Conservation (phyloP, 2,329 filamentous ascomycete genomes). For the Penicillium sp. region DNA sequence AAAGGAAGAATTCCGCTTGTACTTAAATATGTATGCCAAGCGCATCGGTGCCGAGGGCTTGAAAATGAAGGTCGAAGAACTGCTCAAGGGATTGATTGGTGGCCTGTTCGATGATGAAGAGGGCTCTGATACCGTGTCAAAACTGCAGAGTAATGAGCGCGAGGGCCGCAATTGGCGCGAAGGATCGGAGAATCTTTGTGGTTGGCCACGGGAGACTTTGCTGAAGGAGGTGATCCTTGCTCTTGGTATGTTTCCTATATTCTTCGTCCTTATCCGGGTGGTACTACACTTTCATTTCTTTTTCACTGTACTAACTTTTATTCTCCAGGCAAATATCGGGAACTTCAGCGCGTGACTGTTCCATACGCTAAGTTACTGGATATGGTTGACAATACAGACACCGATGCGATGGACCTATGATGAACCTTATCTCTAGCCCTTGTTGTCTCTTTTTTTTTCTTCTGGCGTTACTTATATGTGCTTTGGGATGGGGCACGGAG, state of each 20-base stretch:
- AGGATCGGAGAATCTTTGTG: constrained; percentile 71
- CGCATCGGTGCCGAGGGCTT: constrained; percentile 87
- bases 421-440: background rate
- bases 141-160: constrained; percentile 31
- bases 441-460: background rate
- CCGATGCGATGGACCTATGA: constrained; percentile 41
- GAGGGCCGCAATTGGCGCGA: constrained; percentile 50
- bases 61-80: constrained; percentile 86
- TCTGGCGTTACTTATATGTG: constrained; percentile 22
- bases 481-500: constrained; percentile 9
- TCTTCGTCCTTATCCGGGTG: background rate
- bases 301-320: constrained; percentile 2
- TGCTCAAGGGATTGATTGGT: constrained; percentile 78
- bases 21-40: constrained; percentile 98
- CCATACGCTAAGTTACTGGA: constrained; percentile 87
- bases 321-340: constrained; percentile 81
- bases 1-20: constrained; percentile 88
- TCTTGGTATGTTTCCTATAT: constrained; percentile 65
- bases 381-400: constrained; percentile 41
- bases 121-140: constrained; percentile 41
- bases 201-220: constrained; percentile 85
- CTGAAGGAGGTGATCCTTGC: constrained; percentile 90
- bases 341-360: constrained; percentile 90
- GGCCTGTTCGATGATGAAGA: constrained; percentile 63
- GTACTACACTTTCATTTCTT: constrained; percentile 13